A percentile compares a stretch with the other conserved stretches of the same genome.
These are phyloP conservation scores for Crucihimalaya himalaica DNA, from an alignment of 345 rosid species.

Conservation along the genomic window DNA sequence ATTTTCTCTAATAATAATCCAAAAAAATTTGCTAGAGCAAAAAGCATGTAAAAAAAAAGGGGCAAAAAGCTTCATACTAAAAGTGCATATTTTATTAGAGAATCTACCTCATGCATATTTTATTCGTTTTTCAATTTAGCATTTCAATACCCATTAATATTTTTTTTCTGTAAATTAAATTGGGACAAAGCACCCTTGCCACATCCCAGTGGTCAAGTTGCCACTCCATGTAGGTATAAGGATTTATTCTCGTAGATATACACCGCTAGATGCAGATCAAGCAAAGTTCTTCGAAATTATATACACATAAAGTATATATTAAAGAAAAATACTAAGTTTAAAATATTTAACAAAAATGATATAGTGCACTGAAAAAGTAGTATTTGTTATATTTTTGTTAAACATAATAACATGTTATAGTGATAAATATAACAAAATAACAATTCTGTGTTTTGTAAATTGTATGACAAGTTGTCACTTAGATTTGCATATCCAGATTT, in stretches of 20 bases:
- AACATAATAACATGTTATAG: no score
- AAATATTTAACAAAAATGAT: background rate
- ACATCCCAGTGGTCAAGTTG: slow-evolving; percentile 1
- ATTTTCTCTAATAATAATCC: background rate
- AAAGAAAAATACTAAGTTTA: background rate
- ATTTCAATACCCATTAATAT: background rate
- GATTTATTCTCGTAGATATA: background rate
- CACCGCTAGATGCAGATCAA: background rate
- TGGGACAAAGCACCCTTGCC: background rate
- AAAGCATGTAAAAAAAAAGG: background rate
- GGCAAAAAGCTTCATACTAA: background rate
- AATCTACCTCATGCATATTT: background rate
- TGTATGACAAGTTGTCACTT: no score
- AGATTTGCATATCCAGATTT: no score
- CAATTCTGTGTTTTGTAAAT: no score
- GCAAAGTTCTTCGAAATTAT: background rate
- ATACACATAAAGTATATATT: background rate
- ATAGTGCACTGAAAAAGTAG: no score
- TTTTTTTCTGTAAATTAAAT: no score
- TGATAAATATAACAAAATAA: no score
- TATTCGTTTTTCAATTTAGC: background rate
- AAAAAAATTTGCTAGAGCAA: background rate
- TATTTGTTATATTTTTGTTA: no score
- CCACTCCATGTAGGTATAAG: background rate
- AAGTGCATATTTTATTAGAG: no score